Conservation (phyloP, 768 basidiomycete genomes). For the Cantharellus anzutake region DNA sequence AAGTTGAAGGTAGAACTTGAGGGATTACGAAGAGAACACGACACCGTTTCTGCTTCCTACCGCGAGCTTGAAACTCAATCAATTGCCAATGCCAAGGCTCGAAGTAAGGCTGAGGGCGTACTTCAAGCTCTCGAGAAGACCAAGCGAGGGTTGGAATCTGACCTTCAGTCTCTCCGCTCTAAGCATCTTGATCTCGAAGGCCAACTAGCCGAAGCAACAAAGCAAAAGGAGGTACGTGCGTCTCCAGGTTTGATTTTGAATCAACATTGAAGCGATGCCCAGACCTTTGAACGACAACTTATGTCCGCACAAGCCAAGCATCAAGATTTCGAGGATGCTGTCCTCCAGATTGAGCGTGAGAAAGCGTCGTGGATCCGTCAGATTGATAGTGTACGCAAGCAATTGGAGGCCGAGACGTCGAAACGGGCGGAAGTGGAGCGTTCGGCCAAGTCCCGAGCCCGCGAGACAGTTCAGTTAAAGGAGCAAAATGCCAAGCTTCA, state of each 20-base stretch:
- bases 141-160: conserved; percentile 49
- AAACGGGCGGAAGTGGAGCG: conserved; percentile 66
- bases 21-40: conserved; percentile 36
- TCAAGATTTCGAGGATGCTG: conserved; percentile 73
- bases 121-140: conserved; percentile 46
- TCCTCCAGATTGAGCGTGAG: conserved; percentile 69
- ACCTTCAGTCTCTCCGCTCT: conserved; percentile 46
- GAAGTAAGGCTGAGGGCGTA: conserved; percentile 25
- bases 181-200: conserved; percentile 49
- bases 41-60: conserved; percentile 38
- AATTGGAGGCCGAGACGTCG: conserved; percentile 51
- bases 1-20: conserved; percentile 65
- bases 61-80: conserved; percentile 29
- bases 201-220: conserved; percentile 37
- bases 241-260: conserved; percentile 2
- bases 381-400: conserved; percentile 46
- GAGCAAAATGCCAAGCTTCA: conserved; percentile 56
- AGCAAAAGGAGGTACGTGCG: conserved; percentile 51
- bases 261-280: conserved; percentile 4
- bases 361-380: conserved; percentile 55
- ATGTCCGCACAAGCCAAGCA: conserved; percentile 50
- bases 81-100: conserved; percentile 30
- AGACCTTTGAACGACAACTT: conserved; percentile 71
- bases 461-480: conserved; percentile 48
- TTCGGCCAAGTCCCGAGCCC: conserved; percentile 35